Evolutionary conservation across 2,329 filamentous ascomycete genomes (phyloP).

Genomic region (Botrytis hyacinthi): DNA sequence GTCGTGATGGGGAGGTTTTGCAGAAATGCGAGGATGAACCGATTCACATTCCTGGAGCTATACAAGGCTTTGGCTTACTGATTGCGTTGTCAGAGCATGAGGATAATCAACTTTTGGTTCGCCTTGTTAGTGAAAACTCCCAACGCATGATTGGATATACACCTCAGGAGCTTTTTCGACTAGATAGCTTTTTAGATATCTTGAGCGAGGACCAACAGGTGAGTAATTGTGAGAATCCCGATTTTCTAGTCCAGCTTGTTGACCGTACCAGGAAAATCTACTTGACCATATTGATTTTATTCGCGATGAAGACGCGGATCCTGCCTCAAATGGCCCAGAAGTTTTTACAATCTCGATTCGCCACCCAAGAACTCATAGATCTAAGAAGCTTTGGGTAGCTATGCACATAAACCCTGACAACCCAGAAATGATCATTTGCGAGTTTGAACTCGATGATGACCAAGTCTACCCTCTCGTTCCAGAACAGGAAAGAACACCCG

Average conservation of each 20-base stretch:
- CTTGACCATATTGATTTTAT: constrained; percentile 88
- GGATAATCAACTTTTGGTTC: constrained; percentile 66
- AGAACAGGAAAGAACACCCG: constrained; percentile 55
- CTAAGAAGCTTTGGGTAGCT: constrained; percentile 78
- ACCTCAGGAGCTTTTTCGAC: constrained; percentile 70
- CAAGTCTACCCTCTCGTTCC: constrained; percentile 65
- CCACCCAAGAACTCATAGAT: constrained; percentile 46
- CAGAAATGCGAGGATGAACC: constrained; percentile 89
- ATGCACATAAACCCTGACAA: constrained; percentile 72
- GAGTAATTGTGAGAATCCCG: background rate
- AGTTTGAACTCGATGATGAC: constrained; percentile 85
- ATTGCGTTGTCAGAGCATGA: constrained; percentile 69
- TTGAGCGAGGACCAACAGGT: constrained; percentile 19
- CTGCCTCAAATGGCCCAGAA: constrained; percentile 73
- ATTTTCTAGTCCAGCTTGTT: background rate
- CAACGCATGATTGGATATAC: constrained; percentile 71
- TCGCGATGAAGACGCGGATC: constrained; percentile 75
- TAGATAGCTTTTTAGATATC: constrained; percentile 79
- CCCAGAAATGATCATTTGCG: constrained; percentile 74
- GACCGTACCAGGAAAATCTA: constrained; percentile 67
- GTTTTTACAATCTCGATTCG: constrained; percentile 76
- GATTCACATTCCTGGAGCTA: constrained; percentile 64
- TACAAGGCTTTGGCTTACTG: constrained; percentile 73
- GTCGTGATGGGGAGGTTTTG: constrained; percentile 66
- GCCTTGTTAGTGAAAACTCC: constrained; percentile 80